These are phyloP conservation scores for Cytospora mali DNA, from an alignment of 2,329 filamentous ascomycete genomes.

Conservation along the genomic window DNA sequence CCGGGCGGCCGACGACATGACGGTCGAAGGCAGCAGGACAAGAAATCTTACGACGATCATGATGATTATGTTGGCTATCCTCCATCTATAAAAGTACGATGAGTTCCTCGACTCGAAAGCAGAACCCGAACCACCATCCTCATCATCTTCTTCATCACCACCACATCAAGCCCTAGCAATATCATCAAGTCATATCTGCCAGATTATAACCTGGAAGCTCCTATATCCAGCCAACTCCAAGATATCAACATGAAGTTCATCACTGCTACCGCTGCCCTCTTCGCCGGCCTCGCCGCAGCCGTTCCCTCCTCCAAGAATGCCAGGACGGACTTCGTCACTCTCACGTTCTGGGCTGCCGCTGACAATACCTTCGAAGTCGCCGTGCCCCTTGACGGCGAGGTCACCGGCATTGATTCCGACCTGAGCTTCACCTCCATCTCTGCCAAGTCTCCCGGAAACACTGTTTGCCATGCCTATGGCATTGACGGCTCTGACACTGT, in stretches of 20 bases:
- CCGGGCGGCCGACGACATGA: constrained; percentile 16
- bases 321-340: constrained; percentile 18
- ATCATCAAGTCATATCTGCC: not conserved
- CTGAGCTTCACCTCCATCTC: constrained; percentile 29
- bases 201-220: too few species aligned
- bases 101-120: not conserved
- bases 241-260: constrained; percentile 26
- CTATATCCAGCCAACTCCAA: not conserved
- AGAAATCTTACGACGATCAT: not conserved
- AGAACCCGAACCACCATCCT: constrained; percentile 7
- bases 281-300: constrained; percentile 28
- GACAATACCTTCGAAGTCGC: constrained; percentile 22
- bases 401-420: constrained; percentile 19
- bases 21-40: constrained; percentile 1
- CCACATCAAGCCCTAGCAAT: not conserved
- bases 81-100: constrained; percentile 14
- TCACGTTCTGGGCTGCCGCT: constrained; percentile 28
- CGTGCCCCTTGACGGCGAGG: constrained; percentile 25
- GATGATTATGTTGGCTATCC: not conserved
- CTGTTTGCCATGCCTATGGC: constrained; percentile 25
- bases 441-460: constrained; percentile 15
- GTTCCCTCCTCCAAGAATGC: constrained; percentile 17
- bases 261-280: constrained; percentile 22
- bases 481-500: constrained; percentile 26
- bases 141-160: constrained; percentile 14